Conservation (phyloP, 306 rosid genomes). For the Urtica urens region DNA sequence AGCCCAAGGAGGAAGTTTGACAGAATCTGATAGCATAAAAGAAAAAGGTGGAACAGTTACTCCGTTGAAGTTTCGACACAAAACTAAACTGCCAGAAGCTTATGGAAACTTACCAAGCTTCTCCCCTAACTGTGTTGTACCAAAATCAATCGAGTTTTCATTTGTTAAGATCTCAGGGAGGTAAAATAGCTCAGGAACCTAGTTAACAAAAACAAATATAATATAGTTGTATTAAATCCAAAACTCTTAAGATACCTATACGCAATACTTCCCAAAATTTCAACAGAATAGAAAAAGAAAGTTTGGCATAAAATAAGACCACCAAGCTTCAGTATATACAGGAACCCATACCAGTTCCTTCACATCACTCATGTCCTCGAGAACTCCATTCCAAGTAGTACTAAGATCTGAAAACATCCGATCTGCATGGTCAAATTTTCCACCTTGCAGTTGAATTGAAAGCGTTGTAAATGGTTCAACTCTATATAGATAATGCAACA, state of each 20-base stretch:
- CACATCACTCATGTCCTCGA: slow-evolving; percentile 96
- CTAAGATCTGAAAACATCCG: slow-evolving; percentile 90
- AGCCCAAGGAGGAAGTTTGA: slow-evolving; percentile 92
- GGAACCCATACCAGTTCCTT: slow-evolving; percentile 73
- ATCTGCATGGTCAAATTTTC: slow-evolving; percentile 97
- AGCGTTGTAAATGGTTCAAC: slow-evolving; percentile 97
- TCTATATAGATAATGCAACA: slow-evolving; percentile 84
- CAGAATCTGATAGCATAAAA: slow-evolving; percentile 46
- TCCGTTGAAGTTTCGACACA: slow-evolving; percentile 3
- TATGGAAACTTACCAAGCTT: slow-evolving; percentile 63
- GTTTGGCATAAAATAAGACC: background rate
- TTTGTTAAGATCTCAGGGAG: slow-evolving; percentile 91
- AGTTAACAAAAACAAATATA: slow-evolving; percentile 8
- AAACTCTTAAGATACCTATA: slow-evolving; percentile 7
- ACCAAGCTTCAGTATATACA: slow-evolving; percentile 9
- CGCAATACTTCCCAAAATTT: background rate
- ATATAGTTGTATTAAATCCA: slow-evolving; percentile 1
- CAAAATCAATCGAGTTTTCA: slow-evolving; percentile 90
- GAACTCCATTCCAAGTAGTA: slow-evolving; percentile 91
- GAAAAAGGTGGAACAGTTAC: slow-evolving; percentile 21
- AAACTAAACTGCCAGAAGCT: slow-evolving; percentile 14
- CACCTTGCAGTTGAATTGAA: slow-evolving; percentile 92
- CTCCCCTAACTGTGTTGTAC: slow-evolving; percentile 83
- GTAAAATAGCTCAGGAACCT: slow-evolving; percentile 98
- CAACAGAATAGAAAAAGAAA: background rate